Percentiles rank a stretch among this genome's conserved stretches.
phyloP scores from a whole-genome alignment of 805 yeast genomes.

The Lachancea meyersii region DNA sequence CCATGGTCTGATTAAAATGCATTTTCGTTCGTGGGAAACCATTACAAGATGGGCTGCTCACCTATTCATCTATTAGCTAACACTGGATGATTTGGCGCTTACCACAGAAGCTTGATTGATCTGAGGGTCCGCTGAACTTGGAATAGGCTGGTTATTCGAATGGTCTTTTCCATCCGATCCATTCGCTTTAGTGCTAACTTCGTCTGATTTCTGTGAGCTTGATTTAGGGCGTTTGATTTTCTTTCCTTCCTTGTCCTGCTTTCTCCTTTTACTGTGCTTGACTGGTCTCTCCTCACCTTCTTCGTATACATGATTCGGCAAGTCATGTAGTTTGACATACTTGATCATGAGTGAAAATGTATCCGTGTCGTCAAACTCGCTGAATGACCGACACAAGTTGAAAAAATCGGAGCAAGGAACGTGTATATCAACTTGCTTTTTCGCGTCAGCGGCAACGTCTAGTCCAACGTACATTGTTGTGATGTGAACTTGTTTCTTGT shows the following conservation, averaged over 20 bases:
- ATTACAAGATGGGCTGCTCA: neutral
- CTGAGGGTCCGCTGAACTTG: neutral
- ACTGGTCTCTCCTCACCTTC: slow-evolving; percentile 75
- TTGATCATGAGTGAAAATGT: slow-evolving; percentile 53
- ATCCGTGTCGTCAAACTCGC: slow-evolving; percentile 51
- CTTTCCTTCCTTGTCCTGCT: slow-evolving; percentile 36
- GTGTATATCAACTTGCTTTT: slow-evolving; percentile 70
- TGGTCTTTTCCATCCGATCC: neutral
- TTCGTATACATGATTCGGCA: slow-evolving; percentile 77
- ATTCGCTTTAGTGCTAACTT: neutral
- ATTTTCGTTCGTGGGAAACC: neutral
- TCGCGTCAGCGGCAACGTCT: slow-evolving; percentile 42
- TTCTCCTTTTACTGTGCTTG: slow-evolving; percentile 50
- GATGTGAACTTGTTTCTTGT: slow-evolving; percentile 43
- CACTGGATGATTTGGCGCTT: neutral
- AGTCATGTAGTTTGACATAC: slow-evolving; percentile 68
- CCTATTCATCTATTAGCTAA: neutral
- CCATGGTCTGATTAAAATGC: neutral
- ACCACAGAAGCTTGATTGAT: neutral
- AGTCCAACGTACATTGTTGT: slow-evolving; percentile 81
- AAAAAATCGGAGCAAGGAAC: slow-evolving; percentile 87
- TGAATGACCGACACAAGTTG: slow-evolving; percentile 70
- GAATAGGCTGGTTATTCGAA: neutral
- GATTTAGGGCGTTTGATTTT: slow-evolving; percentile 35
- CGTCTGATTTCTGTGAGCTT: slow-evolving; percentile 1